These are phyloP conservation scores for Erigeron philadelphicus DNA, from an alignment of 140 eudicot genomes.

Conservation along the genomic window DNA sequence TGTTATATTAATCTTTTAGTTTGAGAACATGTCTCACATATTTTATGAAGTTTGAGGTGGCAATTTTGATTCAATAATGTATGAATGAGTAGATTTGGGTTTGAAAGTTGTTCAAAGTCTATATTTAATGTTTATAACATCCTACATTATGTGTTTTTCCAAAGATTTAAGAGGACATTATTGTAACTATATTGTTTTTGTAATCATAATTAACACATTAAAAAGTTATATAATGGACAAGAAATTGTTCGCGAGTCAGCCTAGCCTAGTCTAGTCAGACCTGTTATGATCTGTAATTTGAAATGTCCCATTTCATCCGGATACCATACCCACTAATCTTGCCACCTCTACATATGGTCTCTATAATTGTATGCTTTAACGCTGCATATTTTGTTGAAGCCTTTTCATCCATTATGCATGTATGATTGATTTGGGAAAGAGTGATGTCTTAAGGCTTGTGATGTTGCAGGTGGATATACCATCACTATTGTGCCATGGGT, in stretches of 20 bases:
- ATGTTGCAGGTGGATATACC: slow-evolving; percentile 93
- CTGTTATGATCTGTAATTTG: neutral
- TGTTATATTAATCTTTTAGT: slow-evolving; percentile 10
- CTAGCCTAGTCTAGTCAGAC: neutral
- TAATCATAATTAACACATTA: neutral
- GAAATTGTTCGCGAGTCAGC: neutral
- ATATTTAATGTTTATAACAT: neutral
- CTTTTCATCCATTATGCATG: slow-evolving; percentile 8
- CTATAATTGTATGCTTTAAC: slow-evolving; percentile 8
- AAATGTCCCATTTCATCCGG: neutral
- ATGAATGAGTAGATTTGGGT: neutral
- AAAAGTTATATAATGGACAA: neutral
- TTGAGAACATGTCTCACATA: neutral
- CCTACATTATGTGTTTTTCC: neutral
- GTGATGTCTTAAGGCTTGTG: slow-evolving; percentile 10
- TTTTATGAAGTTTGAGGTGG: neutral
- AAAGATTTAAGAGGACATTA: neutral
- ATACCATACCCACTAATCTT: neutral
- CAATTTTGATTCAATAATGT: slow-evolving; percentile 2
- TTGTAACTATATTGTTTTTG: neutral
- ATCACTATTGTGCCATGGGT: slow-evolving; percentile 93
- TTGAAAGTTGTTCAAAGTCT: neutral
- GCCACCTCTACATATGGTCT: neutral
- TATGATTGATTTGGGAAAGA: slow-evolving; percentile 15
- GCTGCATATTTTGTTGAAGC: neutral